Conservation (phyloP, 768 basidiomycete genomes). For the Lentinula aciculospora region DNA sequence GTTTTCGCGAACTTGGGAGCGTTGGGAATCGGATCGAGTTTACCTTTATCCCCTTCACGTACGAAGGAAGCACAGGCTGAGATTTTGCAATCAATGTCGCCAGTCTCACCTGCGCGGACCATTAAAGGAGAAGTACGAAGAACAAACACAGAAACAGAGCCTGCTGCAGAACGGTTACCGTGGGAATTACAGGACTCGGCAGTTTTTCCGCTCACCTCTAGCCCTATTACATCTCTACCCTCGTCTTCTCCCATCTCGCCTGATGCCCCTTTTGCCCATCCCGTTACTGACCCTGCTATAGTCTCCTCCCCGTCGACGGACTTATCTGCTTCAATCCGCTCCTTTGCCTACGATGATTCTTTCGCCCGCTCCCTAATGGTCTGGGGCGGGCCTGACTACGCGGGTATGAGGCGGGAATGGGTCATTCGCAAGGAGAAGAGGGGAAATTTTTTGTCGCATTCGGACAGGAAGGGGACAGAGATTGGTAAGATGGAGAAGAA, state of each 20-base stretch:
- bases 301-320: background rate
- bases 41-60: background rate
- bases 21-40: background rate
- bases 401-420: slow-evolving; percentile 1
- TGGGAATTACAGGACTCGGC: no score
- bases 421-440: slow-evolving; percentile 1
- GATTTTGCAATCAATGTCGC: background rate
- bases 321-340: background rate
- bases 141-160: background rate
- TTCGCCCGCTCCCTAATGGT: background rate
- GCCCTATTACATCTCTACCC: no score
- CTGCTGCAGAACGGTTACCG: no score
- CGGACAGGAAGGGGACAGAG: background rate
- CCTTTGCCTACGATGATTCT: background rate
- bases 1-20: background rate
- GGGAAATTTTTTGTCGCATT: background rate
- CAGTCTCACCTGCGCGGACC: background rate
- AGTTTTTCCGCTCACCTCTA: no score
- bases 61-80: background rate
- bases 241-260: no score
- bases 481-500: background rate
- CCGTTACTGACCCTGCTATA: background rate
- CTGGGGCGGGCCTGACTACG: background rate
- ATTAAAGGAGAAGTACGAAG: background rate
- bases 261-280: background rate